Evolutionary conservation across 192 early-diverging fungal species (phyloP), one percentile per base, ranked within the genome.

Genomic region (Anaeromyces robustus): DNA sequence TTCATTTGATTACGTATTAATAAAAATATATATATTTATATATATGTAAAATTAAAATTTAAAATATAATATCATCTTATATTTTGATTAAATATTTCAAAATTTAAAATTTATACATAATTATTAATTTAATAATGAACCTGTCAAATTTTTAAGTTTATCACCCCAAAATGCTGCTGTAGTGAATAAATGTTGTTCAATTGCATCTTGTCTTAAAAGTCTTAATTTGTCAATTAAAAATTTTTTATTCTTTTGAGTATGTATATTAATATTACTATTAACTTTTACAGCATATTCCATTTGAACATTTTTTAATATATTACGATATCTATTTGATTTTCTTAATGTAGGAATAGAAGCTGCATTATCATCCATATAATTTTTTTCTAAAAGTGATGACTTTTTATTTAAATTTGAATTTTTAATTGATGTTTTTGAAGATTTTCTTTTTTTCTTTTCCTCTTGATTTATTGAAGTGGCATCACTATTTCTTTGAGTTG

Each of bases 141-240:
- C 87, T 68, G 91, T 89, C 29, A 91, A 83, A 28, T 83, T 85
- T 77, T 91, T 78, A 29, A 93, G 82, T 59, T 93, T 92, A 80
- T 93, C 91, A 6, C 92, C 92, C 89, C 90, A 92, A 81, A 86
- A 93, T 14, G 85, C 89, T 16, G 91, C 91, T 22, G 90, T 86
- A n/a, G 81, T 83, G 77, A 83, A 87, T 59, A 91, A 79, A 59
- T 90, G 84, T 28, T 86, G 84, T 59, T 86, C 83, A 30, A 88
- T 81, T 13, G 91, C 90, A 80, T 90, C 89, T 16, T 86, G 82
- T 12, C 91, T 83, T 83, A 89, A 86, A 28, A 81, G 77, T 2
- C 91, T 83, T 80, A 92, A 79, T 68, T 87, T 82, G 30, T 30
- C 81, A 22, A 81, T 32, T 52, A 52, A 52, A 16, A 6, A 22